Evolutionary conservation across 2,329 filamentous ascomycete species (phyloP), one percentile per base, ranked within the genome.

Genomic region (Neonectria neomacrospora): DNA sequence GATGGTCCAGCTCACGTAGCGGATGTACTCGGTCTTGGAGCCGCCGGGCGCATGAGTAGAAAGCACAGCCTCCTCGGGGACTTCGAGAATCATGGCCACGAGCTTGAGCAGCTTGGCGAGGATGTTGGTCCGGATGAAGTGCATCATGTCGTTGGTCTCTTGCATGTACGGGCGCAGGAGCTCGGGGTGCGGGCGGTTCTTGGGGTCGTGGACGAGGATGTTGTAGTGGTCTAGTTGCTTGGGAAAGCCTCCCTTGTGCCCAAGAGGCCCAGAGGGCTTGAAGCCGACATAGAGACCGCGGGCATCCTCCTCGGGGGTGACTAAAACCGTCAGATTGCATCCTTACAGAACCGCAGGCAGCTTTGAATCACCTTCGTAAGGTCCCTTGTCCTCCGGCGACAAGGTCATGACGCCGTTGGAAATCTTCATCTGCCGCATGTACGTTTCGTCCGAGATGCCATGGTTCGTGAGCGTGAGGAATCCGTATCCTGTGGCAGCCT

Each of bases 21-120:
- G 74, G 2, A 80, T 67, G 54, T 80, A 77, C 48, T 80, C 79
- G 41, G 78, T 77, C 39, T 73, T 77, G n/a, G 74, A 71, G 14
- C 73, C 71, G 4, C 74, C 71, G 22, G 78, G 79, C 2, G 73
- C 67, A 58, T 81, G 79, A 3, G 74, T 74, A 4, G 75, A 71
- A 0, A 76, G 74, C 45, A 81, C 75, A 32, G 73, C 75, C 59
- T 80, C 70, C 48, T 78, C 75, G 1, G 78, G 77, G 1, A 81
- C 66, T 52, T 80, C 77, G 0, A 81, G 67, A 18, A 78, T 77
- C 62, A 79, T 75, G 18, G 77, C 76, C 48, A 80, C 76, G 11
- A 80, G 73, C n/a, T 66, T 77, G 44, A 80, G 75, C 6, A 80
- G 69, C 65, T 79, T 80, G 9, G 61, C 59, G 16, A 73, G 65